phyloP scores from a whole-genome alignment of 352 stramenopile genomes.

The Globisporangium parvum region DNA sequence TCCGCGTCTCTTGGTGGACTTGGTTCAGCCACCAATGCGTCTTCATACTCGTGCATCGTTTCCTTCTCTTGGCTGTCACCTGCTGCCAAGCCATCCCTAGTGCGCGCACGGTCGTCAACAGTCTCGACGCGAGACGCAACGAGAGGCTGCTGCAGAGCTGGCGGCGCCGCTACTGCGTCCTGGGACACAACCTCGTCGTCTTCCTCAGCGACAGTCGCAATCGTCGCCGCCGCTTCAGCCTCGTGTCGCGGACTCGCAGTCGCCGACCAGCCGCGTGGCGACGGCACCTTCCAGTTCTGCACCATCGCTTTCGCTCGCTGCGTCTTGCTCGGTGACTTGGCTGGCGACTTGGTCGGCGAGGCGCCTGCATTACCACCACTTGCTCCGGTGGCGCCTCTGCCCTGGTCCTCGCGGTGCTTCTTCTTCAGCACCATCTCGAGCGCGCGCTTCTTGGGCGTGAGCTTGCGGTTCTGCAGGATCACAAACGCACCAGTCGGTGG shows the following conservation, averaged over 20 bases:
- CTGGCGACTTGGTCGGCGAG: not conserved
- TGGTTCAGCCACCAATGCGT: too few relatives aligned
- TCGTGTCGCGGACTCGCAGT: not conserved
- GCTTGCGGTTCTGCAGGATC: slow-evolving; percentile 57
- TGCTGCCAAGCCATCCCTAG: too few relatives aligned
- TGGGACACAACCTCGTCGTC: not conserved
- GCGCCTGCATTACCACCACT: not conserved
- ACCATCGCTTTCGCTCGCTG: slow-evolving; percentile 20
- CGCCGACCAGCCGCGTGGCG: slow-evolving; percentile 1
- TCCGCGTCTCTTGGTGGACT: too few relatives aligned
- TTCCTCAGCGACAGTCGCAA: slow-evolving; percentile 1
- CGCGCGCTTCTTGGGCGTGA: slow-evolving; percentile 61
- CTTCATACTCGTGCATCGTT: too few relatives aligned
- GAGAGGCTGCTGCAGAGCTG: too few relatives aligned
- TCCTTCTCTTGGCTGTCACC: too few relatives aligned
- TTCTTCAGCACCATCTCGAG: slow-evolving; percentile 65
- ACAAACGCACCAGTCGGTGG: slow-evolving; percentile 42
- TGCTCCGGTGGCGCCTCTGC: not conserved
- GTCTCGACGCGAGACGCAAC: not conserved
- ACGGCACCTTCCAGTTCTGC: slow-evolving; percentile 18
- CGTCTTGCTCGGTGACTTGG: slow-evolving; percentile 1
- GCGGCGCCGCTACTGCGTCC: not conserved
- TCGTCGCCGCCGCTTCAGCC: not conserved
- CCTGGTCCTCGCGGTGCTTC: slow-evolving; percentile 40
- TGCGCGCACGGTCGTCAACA: too few relatives aligned